These are phyloP conservation scores for Oryza punctata DNA, from an alignment of 176 grass and related monocot genomes.

Conservation along the genomic window DNA sequence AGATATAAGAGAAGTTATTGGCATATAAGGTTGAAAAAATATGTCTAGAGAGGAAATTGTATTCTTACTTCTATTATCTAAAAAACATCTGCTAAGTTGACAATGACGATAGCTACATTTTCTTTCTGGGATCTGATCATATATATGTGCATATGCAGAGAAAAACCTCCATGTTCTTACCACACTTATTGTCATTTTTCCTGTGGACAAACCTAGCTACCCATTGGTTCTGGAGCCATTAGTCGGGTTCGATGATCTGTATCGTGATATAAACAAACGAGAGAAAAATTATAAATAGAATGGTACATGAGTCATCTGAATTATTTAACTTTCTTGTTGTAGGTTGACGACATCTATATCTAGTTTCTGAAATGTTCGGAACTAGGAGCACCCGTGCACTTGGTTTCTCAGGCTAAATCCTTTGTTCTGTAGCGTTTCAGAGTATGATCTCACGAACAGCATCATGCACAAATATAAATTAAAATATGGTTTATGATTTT, in stretches of 20 bases:
- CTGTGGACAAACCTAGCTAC: not conserved
- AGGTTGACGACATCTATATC: not conserved
- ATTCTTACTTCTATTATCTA: not conserved
- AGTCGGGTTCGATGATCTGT: not conserved
- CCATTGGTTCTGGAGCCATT: conserved; percentile 2
- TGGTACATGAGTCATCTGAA: not conserved
- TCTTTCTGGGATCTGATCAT: not conserved
- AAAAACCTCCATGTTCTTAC: not conserved
- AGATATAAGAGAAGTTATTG: no score
- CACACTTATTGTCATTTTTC: not conserved
- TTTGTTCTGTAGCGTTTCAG: not conserved
- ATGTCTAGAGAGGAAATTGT: not conserved
- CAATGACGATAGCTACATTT: not conserved
- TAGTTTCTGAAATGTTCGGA: not conserved
- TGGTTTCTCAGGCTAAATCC: conserved; percentile 21
- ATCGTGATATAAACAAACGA: not conserved
- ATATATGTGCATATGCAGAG: not conserved
- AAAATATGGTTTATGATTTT: not conserved
- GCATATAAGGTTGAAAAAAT: not conserved
- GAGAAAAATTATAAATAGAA: not conserved
- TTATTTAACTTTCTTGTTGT: not conserved
- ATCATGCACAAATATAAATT: not conserved
- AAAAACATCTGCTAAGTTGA: not conserved
- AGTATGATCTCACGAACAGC: not conserved
- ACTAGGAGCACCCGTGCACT: not conserved